Percentiles rank a stretch among this genome's conserved stretches.
These are phyloP conservation scores for Asparagopsis taxiformis DNA, from an alignment of 31 red algal species.

Conservation along the genomic window DNA sequence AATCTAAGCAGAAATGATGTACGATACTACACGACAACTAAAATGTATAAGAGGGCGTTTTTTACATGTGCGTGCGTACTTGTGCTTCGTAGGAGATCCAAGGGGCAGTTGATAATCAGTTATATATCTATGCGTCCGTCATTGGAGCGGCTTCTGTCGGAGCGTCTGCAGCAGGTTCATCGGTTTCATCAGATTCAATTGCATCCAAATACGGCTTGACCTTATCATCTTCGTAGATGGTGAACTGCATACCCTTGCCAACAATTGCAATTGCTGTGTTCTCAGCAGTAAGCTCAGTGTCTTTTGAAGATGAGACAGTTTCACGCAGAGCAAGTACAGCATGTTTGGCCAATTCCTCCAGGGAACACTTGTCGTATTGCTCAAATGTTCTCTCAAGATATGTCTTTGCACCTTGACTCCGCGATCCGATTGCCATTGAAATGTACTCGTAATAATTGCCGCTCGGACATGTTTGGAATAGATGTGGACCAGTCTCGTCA, in stretches of 20 bases:
- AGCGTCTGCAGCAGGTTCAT: slow-evolving; percentile 34
- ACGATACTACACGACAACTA: too few species aligned
- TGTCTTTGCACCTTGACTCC: slow-evolving; percentile 92
- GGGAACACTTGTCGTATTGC: slow-evolving; percentile 28
- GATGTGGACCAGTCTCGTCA: slow-evolving; percentile 87
- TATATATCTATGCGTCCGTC: slow-evolving; percentile 60
- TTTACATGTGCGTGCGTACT: background rate
- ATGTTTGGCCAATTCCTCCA: slow-evolving; percentile 79
- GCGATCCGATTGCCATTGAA: slow-evolving; percentile 94
- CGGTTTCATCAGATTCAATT: slow-evolving; percentile 52
- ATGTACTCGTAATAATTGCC: slow-evolving; percentile 93
- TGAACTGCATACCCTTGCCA: slow-evolving; percentile 65
- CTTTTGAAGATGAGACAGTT: slow-evolving; percentile 88
- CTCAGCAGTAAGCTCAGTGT: slow-evolving; percentile 84
- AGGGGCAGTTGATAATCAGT: background rate
- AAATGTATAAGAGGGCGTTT: too few species aligned
- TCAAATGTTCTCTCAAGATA: slow-evolving; percentile 90
- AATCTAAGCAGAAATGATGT: background rate
- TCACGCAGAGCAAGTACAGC: slow-evolving; percentile 89
- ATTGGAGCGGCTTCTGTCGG: slow-evolving; percentile 33
- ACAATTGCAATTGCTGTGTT: slow-evolving; percentile 93
- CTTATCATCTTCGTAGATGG: slow-evolving; percentile 83
- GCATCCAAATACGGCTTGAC: slow-evolving; percentile 85
- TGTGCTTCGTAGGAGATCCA: background rate
- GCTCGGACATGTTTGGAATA: slow-evolving; percentile 98